Evolutionary conservation across 2,329 filamentous ascomycete genomes (phyloP).

Genomic region (Aspergillus caelatus): DNA sequence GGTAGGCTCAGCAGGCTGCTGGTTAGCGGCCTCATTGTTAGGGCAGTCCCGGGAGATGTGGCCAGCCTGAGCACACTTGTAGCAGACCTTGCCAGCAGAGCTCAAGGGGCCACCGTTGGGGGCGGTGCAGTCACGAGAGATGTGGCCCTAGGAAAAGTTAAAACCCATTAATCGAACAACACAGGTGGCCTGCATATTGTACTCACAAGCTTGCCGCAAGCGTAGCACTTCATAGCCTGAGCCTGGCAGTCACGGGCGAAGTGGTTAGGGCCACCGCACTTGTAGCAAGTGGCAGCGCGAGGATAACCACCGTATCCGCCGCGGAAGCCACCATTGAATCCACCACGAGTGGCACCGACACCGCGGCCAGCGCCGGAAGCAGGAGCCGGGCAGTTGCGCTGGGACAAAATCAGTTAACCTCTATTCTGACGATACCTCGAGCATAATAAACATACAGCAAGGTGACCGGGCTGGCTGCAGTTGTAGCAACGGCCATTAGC

Average conservation of each 20-base stretch:
- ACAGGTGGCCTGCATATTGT: neutral
- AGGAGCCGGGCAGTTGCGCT: slow-evolving; percentile 83
- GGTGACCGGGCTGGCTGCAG: slow-evolving; percentile 88
- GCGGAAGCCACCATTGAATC: slow-evolving; percentile 63
- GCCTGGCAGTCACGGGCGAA: slow-evolving; percentile 98
- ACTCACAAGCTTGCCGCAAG: slow-evolving; percentile 79
- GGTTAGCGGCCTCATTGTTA: slow-evolving; percentile 62
- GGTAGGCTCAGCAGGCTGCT: slow-evolving; percentile 39
- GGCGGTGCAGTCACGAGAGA: slow-evolving; percentile 91
- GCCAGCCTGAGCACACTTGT: slow-evolving; percentile 92
- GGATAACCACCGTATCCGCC: slow-evolving; percentile 68
- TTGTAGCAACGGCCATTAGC: slow-evolving; percentile 91
- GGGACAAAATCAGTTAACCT: slow-evolving; percentile 8
- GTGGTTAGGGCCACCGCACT: slow-evolving; percentile 86
- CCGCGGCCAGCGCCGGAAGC: slow-evolving; percentile 65
- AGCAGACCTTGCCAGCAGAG: slow-evolving; percentile 97
- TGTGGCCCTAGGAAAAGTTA: slow-evolving; percentile 64
- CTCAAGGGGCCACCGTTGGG: slow-evolving; percentile 95
- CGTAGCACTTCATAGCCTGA: slow-evolving; percentile 98
- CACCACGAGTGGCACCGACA: slow-evolving; percentile 68
- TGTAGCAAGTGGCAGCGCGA: slow-evolving; percentile 68
- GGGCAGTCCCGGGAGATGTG: slow-evolving; percentile 97
- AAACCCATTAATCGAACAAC: neutral
- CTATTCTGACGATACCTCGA: neutral
- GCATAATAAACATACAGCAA: slow-evolving; percentile 67